Base-by-base conservation (phyloP, 2,329 filamentous ascomycete genomes). In the Volutella citrinella region DNA sequence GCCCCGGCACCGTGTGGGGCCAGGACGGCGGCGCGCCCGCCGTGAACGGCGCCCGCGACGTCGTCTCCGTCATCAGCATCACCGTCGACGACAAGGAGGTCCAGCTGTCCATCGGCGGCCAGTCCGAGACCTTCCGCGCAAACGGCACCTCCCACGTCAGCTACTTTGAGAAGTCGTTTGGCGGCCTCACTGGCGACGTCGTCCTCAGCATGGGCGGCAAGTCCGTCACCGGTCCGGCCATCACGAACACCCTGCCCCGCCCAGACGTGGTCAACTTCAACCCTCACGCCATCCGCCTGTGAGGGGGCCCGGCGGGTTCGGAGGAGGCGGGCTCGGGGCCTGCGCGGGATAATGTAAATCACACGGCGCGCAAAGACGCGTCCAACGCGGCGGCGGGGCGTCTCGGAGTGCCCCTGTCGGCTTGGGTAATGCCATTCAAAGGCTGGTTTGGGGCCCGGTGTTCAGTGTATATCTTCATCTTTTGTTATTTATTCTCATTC, bases 51-150 rank as follows among this genome's bases (percentile, higher is more conserved):
- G 45, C 41, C 7, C 41, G 56, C 30, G 57, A 60, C 32, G 56
- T 54, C 24, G 55, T 59, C 3, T 60, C 63, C 12, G 45, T 66
- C 7, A 50, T 69, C 18, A 51, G 48, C 13, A 47, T 52, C 7
- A 41, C 45, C 5, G 54, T 55, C 1, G 43, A 54, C 5, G 51
- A 61, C 5, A 45, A 32, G 27, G 43, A 51, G 32, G 32, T 56
- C 20, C 16, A 36, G 7, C 51, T 65, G 19, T 52, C 35, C 21
- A 56, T 66, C n/a, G 64, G 57, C 21, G 57, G 44, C 17, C 8
- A 19, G 12, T 29, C 20, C 16, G 7, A 52, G 43, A 19, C 32
- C 11, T 48, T 47, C 25, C 11, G 34, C n/a, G 40, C 48, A 11
- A 42, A 43, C 10, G 41, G 39, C 6, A 38, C 40, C 16, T 39